Conservation (phyloP, 768 basidiomycete genomes). For the Gymnopilus dilepis region DNA sequence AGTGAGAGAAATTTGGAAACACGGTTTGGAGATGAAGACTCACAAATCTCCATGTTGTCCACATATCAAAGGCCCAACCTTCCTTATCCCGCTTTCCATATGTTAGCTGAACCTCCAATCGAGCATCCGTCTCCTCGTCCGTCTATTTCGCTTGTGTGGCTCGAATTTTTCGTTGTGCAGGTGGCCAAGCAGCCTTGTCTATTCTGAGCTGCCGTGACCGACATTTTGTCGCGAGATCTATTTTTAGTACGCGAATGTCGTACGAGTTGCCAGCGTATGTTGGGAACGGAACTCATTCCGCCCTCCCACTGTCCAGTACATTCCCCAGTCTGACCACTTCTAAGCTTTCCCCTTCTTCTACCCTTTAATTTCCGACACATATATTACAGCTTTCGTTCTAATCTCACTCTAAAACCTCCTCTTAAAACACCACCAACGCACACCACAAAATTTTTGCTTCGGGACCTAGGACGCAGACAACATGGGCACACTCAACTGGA, state of each 20-base stretch:
- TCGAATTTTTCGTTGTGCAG: no score
- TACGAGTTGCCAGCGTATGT: conserved; percentile 13
- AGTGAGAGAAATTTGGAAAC: no score
- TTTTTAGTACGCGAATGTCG: conserved; percentile 19
- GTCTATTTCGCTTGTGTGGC: no score
- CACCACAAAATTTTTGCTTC: background rate
- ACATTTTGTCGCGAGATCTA: background rate
- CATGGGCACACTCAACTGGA: conserved; percentile 66
- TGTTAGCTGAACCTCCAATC: no score
- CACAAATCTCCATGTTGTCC: no score
- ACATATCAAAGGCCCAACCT: no score
- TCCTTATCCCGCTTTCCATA: no score
- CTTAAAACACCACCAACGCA: background rate
- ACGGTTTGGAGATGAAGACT: no score
- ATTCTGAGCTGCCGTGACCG: background rate
- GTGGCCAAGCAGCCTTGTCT: background rate
- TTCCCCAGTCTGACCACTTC: background rate
- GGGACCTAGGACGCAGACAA: background rate
- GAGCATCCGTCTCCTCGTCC: no score
- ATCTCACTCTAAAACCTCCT: background rate
- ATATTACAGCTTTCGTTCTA: no score
- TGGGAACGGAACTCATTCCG: conserved; percentile 10
- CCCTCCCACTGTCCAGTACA: background rate
- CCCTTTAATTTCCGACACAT: no score
- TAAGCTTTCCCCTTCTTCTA: background rate